Percentiles rank a stretch among this genome's conserved stretches.
phyloP scores from a whole-genome alignment of 805 yeast genomes.

The Wickerhamomyces alni region DNA sequence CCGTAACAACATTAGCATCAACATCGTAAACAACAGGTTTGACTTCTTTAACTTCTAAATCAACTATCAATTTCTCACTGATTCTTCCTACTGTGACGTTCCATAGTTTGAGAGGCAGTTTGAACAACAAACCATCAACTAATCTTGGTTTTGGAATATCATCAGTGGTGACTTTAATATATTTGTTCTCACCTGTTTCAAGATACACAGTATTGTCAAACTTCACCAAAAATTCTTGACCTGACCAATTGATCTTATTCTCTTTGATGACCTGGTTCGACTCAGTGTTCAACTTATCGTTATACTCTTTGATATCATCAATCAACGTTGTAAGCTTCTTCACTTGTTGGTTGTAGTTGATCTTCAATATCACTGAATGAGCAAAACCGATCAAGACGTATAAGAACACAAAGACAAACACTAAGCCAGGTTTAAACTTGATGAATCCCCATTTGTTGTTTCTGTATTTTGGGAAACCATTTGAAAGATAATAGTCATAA shows the following conservation, averaged over 20 bases:
- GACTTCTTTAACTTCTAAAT: conserved; percentile 5
- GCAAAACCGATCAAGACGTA: conserved; percentile 45
- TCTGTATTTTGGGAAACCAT: conserved; percentile 84
- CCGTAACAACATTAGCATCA: not conserved
- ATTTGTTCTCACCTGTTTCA: conserved; percentile 31
- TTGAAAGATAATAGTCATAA: conserved; percentile 76
- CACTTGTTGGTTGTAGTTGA: conserved; percentile 47
- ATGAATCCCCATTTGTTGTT: conserved; percentile 60
- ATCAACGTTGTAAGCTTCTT: conserved; percentile 49
- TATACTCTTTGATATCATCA: conserved; percentile 43
- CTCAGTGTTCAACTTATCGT: conserved; percentile 54
- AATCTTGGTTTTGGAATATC: conserved; percentile 44
- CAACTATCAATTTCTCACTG: conserved; percentile 4
- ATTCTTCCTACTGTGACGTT: conserved; percentile 37
- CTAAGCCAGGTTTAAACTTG: conserved; percentile 63
- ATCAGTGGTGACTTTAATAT: conserved; percentile 38
- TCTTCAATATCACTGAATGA: conserved; percentile 51
- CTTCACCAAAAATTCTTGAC: conserved; percentile 49
- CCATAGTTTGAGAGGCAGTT: conserved; percentile 38
- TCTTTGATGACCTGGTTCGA: conserved; percentile 37
- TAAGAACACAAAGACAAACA: conserved; percentile 45
- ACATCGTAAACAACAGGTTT: conserved; percentile 2
- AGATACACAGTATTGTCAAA: conserved; percentile 34
- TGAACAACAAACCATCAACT: conserved; percentile 41
- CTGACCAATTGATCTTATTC: conserved; percentile 30